phyloP scores from a whole-genome alignment of 2,329 filamentous ascomycete species.

The Talaromyces sp. region DNA sequence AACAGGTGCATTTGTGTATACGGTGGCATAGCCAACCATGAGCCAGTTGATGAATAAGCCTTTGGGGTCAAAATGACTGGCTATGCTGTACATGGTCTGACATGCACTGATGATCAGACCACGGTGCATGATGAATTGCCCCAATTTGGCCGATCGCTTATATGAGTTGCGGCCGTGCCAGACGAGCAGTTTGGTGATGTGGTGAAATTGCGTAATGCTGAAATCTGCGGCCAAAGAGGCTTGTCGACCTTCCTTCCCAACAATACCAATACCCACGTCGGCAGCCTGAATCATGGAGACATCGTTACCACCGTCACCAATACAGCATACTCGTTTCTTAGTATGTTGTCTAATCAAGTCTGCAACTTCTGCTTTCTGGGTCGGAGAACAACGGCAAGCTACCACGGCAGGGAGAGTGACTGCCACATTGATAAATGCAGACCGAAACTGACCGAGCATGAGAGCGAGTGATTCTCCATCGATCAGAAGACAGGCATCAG shows the following conservation, averaged over 20 bases:
- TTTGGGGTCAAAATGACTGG: constrained; percentile 85
- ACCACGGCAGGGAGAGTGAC: constrained; percentile 88
- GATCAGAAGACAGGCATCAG: constrained; percentile 83
- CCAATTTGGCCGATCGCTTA: constrained; percentile 90
- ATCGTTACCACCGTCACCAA: constrained; percentile 96
- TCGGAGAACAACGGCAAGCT: constrained; percentile 93
- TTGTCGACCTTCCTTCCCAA: constrained; percentile 94
- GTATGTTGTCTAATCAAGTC: constrained; percentile 85
- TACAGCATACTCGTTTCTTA: constrained; percentile 93
- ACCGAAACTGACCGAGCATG: constrained; percentile 75
- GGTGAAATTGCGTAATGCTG: constrained; percentile 90
- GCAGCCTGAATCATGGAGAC: constrained; percentile 99
- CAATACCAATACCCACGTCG: constrained; percentile 95
- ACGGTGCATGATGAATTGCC: constrained; percentile 96
- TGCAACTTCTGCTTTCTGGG: constrained; percentile 93
- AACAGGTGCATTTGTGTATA: constrained; percentile 91
- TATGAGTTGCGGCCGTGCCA: constrained; percentile 99
- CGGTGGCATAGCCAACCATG: constrained; percentile 89
- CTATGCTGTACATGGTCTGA: constrained; percentile 96
- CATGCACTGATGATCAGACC: constrained; percentile 93
- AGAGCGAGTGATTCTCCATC: constrained; percentile 87
- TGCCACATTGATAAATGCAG: constrained; percentile 82
- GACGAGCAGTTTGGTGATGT: constrained; percentile 93
- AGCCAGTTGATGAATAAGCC: constrained; percentile 96
- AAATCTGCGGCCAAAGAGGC: constrained; percentile 95